Conservation (phyloP, 2,329 filamentous ascomycete genomes). For the Xylaria sp. region DNA sequence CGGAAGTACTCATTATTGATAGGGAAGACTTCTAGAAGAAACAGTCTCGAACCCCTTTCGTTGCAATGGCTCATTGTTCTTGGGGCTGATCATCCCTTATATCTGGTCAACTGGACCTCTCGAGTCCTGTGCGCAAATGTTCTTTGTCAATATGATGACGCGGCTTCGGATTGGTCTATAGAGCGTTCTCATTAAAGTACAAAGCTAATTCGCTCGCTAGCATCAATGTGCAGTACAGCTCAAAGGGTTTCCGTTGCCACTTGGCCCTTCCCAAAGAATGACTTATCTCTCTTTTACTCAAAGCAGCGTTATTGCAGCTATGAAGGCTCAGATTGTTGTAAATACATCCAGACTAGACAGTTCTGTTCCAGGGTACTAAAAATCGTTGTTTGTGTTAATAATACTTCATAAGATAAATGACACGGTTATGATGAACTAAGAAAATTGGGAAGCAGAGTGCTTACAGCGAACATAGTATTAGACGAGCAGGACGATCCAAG, state of each 20-base stretch:
- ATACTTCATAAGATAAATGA: neutral
- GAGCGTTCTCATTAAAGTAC: slow-evolving; percentile 23
- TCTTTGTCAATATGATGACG: slow-evolving; percentile 40
- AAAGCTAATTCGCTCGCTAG: slow-evolving; percentile 9
- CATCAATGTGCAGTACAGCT: slow-evolving; percentile 5
- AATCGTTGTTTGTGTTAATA: slow-evolving; percentile 7
- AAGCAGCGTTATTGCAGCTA: neutral
- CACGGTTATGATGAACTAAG: neutral
- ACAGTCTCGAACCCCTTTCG: slow-evolving; percentile 28
- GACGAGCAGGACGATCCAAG: slow-evolving; percentile 73
- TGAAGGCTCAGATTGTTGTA: slow-evolving; percentile 54
- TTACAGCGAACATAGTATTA: slow-evolving; percentile 68
- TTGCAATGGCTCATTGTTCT: slow-evolving; percentile 40
- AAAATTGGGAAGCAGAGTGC: slow-evolving; percentile 4
- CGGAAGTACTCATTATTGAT: neutral
- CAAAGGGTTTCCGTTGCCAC: slow-evolving; percentile 21
- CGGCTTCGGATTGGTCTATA: slow-evolving; percentile 17
- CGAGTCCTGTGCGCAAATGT: neutral
- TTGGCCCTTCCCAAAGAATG: neutral
- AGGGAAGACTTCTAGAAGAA: neutral
- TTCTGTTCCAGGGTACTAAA: slow-evolving; percentile 59
- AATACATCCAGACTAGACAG: slow-evolving; percentile 68
- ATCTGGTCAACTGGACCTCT: slow-evolving; percentile 5
- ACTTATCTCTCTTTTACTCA: slow-evolving; percentile 16
- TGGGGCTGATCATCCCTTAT: slow-evolving; percentile 15